Evolutionary conservation across 225 moss, liverwort and hornwort genomes (phyloP), one percentile per base, ranked within the genome.

Genomic region (Rhytidiadelphus loreus): DNA sequence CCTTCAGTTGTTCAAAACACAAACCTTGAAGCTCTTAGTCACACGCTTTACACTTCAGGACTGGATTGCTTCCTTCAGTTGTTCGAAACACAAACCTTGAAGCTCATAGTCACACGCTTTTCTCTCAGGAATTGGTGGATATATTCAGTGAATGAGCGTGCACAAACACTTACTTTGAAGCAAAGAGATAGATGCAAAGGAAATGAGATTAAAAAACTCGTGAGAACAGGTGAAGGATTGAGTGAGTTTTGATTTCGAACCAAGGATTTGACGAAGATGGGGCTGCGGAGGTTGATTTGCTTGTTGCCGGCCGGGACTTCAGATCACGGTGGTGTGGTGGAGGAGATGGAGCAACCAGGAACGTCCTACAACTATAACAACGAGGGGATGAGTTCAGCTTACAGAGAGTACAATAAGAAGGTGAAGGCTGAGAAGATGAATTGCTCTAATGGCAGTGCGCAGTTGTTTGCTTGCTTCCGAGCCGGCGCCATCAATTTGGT

Each of bases 401-500:
- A 41, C 76, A 53, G 46, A 68, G 81, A 87, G 66, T 69, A 85
- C 52, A 57, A 58, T 26, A 84, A 57, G 55, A 81, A 81, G 80
- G 43, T 32, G 66, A 86, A 73, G 60, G 64, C 72, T 12, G 57
- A 90, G 87, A 85, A 58, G 37, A 53, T 76, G 74, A 90, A 74
- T 69, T 93, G 93, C 82, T 83, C 91, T 22, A 86, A 64, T 56
- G 91, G 92, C 80, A 83, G 90, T 60, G 88, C 89, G 16, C 89
- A 91, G 13, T 87, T 94, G 78, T 83, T 94, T 4, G 92, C 92
- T 24, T 94, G 94, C 89, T 94, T 94, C 83, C 90, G 90, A 80
- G 94, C 92, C 39, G 91, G 94, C 61, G 90, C 94, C 53, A 94
- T 91, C 70, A 92, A 94, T 89, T 71, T 92, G 94, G 94, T 92